Conservation (phyloP, 1,139 yeast species). For the Sugiyamaella novakii region DNA sequence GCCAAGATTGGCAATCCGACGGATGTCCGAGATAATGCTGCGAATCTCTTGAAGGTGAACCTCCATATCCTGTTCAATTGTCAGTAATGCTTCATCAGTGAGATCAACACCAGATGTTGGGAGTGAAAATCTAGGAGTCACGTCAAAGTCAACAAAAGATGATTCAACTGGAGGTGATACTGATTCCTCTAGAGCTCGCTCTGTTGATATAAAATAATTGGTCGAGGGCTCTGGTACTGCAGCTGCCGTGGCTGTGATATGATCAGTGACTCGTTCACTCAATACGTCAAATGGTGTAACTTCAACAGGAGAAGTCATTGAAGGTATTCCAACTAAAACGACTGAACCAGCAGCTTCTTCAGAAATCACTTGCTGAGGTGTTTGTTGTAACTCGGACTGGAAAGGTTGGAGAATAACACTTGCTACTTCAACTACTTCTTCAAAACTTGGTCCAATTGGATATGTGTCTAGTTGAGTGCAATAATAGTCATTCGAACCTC, state of each 20-base stretch:
- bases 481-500: neutral
- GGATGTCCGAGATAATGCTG: slow-evolving; percentile 36
- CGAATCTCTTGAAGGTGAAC: slow-evolving; percentile 34
- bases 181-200: neutral
- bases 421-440: slow-evolving; percentile 1
- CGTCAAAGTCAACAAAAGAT: slow-evolving; percentile 40
- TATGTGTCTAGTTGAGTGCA: neutral
- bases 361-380: neutral
- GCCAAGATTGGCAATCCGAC: slow-evolving; percentile 39
- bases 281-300: slow-evolving; percentile 7
- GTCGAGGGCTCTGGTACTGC: neutral
- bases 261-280: neutral
- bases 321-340: slow-evolving; percentile 1
- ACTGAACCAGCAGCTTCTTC: neutral
- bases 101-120: slow-evolving; percentile 36
- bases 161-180: slow-evolving; percentile 9
- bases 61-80: slow-evolving; percentile 33
- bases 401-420: neutral
- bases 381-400: neutral
- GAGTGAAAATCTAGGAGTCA: slow-evolving; percentile 38
- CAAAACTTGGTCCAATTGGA: neutral
- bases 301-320: neutral
- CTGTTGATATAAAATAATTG: neutral
- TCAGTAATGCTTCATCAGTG: slow-evolving; percentile 31
- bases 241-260: neutral